These are phyloP conservation scores for Rhodotorula kratochvilovae DNA, from an alignment of 768 basidiomycete genomes.

Conservation along the genomic window DNA sequence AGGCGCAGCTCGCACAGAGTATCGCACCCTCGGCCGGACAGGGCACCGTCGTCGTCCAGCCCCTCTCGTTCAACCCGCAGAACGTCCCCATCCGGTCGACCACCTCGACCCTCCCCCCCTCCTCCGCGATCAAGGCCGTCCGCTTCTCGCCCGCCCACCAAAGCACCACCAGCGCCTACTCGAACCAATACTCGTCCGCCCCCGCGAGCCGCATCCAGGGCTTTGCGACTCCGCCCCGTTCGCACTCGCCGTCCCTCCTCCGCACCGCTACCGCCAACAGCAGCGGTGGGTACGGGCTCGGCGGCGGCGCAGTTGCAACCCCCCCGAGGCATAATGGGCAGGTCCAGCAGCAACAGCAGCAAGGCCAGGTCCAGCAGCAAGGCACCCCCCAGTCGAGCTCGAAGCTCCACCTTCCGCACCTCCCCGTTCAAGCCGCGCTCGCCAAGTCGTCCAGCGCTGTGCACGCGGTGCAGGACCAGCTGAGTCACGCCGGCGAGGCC, in stretches of 20 bases:
- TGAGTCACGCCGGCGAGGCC: neutral
- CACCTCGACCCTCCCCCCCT: neutral
- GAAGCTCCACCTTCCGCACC: neutral
- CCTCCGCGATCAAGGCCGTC: constrained; percentile 13
- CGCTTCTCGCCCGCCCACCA: constrained; percentile 29
- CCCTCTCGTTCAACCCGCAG: constrained; percentile 15
- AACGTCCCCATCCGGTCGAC: constrained; percentile 1
- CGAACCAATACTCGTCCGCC: constrained; percentile 14
- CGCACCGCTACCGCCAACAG: constrained; percentile 15
- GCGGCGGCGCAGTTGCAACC: constrained; percentile 1
- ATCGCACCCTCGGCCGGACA: neutral
- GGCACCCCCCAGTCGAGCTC: neutral
- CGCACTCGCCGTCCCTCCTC: constrained; percentile 13
- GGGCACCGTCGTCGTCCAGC: constrained; percentile 9
- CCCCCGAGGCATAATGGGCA: neutral
- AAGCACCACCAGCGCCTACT: no score
- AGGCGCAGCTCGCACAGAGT: constrained; percentile 26
- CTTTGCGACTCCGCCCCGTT: constrained; percentile 17
- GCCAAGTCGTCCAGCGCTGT: constrained; percentile 4
- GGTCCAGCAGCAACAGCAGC: neutral
- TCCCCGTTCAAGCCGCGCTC: constrained; percentile 6
- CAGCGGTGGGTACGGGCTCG: constrained; percentile 1
- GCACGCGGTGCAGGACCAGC: neutral
- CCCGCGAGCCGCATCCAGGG: constrained; percentile 14
- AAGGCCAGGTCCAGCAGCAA: neutral